These are phyloP conservation scores for Parietichytrium sp. DNA, from an alignment of 108 stramenopile genomes.

Conservation along the genomic window DNA sequence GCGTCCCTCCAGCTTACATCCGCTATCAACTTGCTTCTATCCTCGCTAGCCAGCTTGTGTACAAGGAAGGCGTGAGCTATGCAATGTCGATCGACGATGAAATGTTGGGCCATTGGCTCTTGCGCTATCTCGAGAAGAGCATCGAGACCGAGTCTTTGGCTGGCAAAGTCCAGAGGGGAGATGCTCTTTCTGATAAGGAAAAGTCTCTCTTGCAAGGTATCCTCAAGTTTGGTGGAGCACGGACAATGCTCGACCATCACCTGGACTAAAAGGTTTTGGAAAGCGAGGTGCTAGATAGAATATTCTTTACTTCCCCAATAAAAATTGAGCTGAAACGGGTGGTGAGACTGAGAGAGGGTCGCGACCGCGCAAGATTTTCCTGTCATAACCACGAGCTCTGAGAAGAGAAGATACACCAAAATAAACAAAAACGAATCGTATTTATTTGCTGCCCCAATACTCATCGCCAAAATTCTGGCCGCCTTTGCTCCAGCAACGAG, in stretches of 20 bases:
- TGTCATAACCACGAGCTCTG: too few relatives aligned
- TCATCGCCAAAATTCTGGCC: too few relatives aligned
- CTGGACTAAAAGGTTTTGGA: not conserved
- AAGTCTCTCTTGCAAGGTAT: not conserved
- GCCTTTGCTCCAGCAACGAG: too few relatives aligned
- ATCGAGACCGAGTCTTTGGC: not conserved
- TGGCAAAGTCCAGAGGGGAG: not conserved
- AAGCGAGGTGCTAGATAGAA: too few relatives aligned
- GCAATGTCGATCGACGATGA: not conserved
- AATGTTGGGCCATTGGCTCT: not conserved
- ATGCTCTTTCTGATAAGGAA: not conserved
- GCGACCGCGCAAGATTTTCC: too few relatives aligned
- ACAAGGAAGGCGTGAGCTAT: slow-evolving; percentile 19
- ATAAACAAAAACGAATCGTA: too few relatives aligned
- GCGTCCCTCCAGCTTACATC: slow-evolving; percentile 12
- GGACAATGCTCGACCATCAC: slow-evolving; percentile 32
- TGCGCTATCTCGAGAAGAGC: not conserved
- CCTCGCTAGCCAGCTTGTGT: slow-evolving; percentile 28
- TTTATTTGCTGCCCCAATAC: too few relatives aligned
- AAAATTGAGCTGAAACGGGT: too few relatives aligned
- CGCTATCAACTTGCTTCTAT: slow-evolving; percentile 15
- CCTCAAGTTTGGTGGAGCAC: slow-evolving; percentile 6
- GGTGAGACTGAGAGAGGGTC: too few relatives aligned
- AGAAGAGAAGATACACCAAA: too few relatives aligned
- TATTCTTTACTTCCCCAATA: too few relatives aligned